Conservation (phyloP, 2,329 filamentous ascomycete species). For the Chalaropsis thielavioides region DNA sequence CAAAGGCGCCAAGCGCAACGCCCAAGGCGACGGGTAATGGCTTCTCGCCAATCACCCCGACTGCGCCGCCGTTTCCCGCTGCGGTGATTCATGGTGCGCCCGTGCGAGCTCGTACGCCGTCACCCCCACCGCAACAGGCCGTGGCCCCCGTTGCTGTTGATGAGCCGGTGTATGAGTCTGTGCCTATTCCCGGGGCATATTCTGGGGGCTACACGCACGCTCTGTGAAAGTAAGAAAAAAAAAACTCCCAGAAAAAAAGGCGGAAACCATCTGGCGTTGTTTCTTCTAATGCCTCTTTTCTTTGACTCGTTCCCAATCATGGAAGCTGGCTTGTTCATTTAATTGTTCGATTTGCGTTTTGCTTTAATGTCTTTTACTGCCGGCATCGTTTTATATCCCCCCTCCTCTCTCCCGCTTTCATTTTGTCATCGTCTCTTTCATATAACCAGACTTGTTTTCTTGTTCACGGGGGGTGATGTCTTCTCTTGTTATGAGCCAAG, state of each 20-base stretch:
- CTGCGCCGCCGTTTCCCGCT: slow-evolving; percentile 22
- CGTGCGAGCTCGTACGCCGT: slow-evolving; percentile 25
- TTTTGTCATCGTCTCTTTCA: not conserved
- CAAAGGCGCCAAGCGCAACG: slow-evolving; percentile 62
- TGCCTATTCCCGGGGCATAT: slow-evolving; percentile 83
- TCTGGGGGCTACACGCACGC: slow-evolving; percentile 24
- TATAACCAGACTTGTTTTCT: not conserved
- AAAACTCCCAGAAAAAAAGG: not conserved
- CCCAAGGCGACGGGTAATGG: slow-evolving; percentile 50
- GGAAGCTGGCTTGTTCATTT: not conserved
- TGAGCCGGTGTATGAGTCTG: slow-evolving; percentile 70
- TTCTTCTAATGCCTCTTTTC: not conserved
- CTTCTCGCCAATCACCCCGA: slow-evolving; percentile 40
- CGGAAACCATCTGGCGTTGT: not conserved
- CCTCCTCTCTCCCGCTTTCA: not conserved
- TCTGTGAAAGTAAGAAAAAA: not conserved
- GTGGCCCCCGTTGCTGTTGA: slow-evolving; percentile 52
- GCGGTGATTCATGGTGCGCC: slow-evolving; percentile 20
- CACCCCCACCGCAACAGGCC: not conserved
- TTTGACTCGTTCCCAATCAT: not conserved
- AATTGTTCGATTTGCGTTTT: slow-evolving; percentile 5
- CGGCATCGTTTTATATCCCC: not conserved
- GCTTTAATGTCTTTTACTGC: slow-evolving; percentile 2
- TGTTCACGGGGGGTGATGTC: not conserved
- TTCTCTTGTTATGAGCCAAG: not conserved